These are phyloP conservation scores for Draba incana DNA, from an alignment of 345 rosid genomes.

Conservation along the genomic window DNA sequence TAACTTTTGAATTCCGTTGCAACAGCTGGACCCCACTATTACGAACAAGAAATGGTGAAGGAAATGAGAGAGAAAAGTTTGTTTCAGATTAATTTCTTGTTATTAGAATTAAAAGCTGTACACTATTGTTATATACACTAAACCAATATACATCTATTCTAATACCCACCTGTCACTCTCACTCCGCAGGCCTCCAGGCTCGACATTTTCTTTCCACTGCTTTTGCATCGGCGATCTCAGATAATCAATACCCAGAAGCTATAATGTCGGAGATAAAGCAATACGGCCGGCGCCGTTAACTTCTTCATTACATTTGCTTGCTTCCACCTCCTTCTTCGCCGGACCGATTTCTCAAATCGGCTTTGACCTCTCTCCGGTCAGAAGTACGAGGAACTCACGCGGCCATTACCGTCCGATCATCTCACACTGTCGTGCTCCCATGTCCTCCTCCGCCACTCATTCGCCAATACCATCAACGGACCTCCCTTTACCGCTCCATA, in stretches of 20 bases:
- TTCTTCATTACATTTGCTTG: slow-evolving; percentile 23
- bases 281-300: no score
- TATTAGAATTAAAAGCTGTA: no score
- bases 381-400: slow-evolving; percentile 58
- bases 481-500: slow-evolving; percentile 75
- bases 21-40: slow-evolving; percentile 31
- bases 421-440: slow-evolving; percentile 60
- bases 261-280: no score
- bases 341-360: slow-evolving; percentile 44
- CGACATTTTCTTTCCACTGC: no score
- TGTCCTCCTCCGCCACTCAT: slow-evolving; percentile 67
- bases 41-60: no score
- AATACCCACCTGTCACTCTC: slow-evolving; percentile 38
- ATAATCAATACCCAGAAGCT: no score
- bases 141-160: no score
- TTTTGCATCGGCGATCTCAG: no score
- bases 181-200: neutral
- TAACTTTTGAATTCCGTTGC: slow-evolving; percentile 24
- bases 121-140: no score
- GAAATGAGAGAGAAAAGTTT: no score
- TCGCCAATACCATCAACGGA: slow-evolving; percentile 66
- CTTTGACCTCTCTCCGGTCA: slow-evolving; percentile 32
- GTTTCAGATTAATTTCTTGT: no score
- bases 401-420: slow-evolving; percentile 58
- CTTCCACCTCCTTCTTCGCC: slow-evolving; percentile 39